A percentile compares a stretch with the other conserved stretches of the same genome.
phyloP scores from a whole-genome alignment of 176 grass and related monocot genomes.

The Raddia distichophylla region DNA sequence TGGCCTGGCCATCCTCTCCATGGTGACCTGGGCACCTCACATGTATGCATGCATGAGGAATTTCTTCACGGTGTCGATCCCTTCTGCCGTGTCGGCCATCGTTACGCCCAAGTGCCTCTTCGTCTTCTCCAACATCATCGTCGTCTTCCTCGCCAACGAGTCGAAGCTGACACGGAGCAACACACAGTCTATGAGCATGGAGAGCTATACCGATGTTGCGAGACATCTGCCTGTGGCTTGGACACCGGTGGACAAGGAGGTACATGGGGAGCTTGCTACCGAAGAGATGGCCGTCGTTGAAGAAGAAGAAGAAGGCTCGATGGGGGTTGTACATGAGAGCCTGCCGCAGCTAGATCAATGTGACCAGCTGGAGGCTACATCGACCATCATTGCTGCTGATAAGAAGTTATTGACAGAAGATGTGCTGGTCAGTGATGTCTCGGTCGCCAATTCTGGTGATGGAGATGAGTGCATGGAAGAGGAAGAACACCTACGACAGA shows the following conservation, averaged over 20 bases:
- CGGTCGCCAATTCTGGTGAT: background rate
- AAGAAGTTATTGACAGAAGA: background rate
- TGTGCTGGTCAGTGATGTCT: background rate
- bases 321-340: background rate
- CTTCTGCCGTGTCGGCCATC: constrained; percentile 7
- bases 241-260: background rate
- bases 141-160: constrained; percentile 55
- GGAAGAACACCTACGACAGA: background rate
- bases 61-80: constrained; percentile 51
- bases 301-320: background rate
- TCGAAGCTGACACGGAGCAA: constrained; percentile 39
- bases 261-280: background rate
- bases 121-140: constrained; percentile 63
- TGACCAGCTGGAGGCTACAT: background rate
- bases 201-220: constrained; percentile 1
- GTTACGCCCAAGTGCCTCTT: constrained; percentile 55
- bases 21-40: constrained; percentile 39
- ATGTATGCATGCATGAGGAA: constrained; percentile 24
- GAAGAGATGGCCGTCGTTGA: background rate
- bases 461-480: background rate
- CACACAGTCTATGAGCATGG: background rate
- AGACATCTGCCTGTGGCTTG: background rate
- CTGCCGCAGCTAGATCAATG: background rate
- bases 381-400: background rate
- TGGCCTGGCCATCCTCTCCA: constrained; percentile 32